Evolutionary conservation across 345 rosid species (phyloP).

Genomic region (Sonneratia caseolaris): DNA sequence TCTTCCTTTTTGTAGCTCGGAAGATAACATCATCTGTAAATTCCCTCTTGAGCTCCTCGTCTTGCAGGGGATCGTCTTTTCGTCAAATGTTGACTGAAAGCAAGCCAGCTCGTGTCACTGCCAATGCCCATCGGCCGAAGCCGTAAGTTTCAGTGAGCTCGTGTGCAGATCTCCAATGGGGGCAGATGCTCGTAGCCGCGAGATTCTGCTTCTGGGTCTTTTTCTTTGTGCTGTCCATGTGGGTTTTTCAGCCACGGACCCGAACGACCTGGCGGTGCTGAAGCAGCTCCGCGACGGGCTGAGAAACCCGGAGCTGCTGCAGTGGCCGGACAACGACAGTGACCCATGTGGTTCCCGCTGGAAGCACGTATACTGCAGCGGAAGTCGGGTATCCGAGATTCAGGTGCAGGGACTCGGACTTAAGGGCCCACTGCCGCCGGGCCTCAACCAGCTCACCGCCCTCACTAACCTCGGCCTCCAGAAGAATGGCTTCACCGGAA

Average conservation of each 20-base stretch:
- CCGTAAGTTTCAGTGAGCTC: background rate
- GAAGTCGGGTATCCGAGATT: constrained; percentile 46
- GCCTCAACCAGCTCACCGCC: constrained; percentile 41
- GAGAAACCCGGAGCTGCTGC: constrained; percentile 49
- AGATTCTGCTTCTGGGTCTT: constrained; percentile 17
- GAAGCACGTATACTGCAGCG: constrained; percentile 45
- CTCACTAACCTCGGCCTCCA: constrained; percentile 54
- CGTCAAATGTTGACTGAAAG: background rate
- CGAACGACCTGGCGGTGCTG: constrained; percentile 42
- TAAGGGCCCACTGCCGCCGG: constrained; percentile 51
- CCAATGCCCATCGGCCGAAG: background rate
- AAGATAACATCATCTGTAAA: background rate
- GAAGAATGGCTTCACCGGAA: constrained; percentile 48
- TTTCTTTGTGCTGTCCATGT: constrained; percentile 15
- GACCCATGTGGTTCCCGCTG: constrained; percentile 67
- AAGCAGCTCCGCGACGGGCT: constrained; percentile 49
- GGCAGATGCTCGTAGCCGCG: background rate
- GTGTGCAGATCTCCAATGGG: constrained; percentile 3
- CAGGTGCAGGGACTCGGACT: constrained; percentile 48
- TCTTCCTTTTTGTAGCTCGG: background rate
- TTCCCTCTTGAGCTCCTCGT: background rate
- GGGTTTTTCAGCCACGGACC: constrained; percentile 37
- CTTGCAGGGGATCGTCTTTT: background rate
- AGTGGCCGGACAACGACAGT: constrained; percentile 48
- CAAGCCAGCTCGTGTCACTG: background rate